Conservation (phyloP, 2,329 filamentous ascomycete species). For the Aureobasidium namibiae region DNA sequence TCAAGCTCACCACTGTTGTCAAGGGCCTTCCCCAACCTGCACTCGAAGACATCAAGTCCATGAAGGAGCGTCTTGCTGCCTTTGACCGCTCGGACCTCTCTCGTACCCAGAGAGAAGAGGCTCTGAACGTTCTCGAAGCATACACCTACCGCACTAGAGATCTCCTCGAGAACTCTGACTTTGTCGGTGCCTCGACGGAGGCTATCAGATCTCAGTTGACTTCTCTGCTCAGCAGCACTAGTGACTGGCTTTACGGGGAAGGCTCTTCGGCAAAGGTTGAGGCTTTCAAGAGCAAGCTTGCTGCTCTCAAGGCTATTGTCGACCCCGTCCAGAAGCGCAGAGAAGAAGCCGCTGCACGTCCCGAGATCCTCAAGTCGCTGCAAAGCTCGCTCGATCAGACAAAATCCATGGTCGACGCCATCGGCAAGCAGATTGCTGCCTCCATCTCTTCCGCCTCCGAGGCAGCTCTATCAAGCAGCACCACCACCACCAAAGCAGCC, state of each 20-base stretch:
- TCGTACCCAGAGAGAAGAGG: constrained; percentile 70
- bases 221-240: constrained; percentile 57
- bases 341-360: constrained; percentile 63
- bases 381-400: constrained; percentile 65
- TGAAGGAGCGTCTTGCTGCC: constrained; percentile 62
- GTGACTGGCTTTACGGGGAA: constrained; percentile 88
- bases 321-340: constrained; percentile 68
- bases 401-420: constrained; percentile 58
- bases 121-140: constrained; percentile 83
- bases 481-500: constrained; percentile 31
- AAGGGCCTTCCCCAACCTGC: constrained; percentile 48
- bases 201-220: constrained; percentile 60
- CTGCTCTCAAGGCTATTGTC: constrained; percentile 68
- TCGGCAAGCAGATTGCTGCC: constrained; percentile 66
- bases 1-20: constrained; percentile 38
- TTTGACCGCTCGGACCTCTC: constrained; percentile 81
- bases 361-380: constrained; percentile 58
- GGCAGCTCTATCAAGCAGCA: constrained; percentile 30
- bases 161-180: constrained; percentile 67
- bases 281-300: constrained; percentile 66
- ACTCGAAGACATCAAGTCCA: constrained; percentile 50
- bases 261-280: constrained; percentile 68
- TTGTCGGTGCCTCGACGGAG: constrained; percentile 62
- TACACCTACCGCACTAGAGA: constrained; percentile 88
- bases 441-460: constrained; percentile 35